These are phyloP conservation scores for Cenococcum geophilum DNA, from an alignment of 495 filamentous ascomycete genomes.

Conservation along the genomic window DNA sequence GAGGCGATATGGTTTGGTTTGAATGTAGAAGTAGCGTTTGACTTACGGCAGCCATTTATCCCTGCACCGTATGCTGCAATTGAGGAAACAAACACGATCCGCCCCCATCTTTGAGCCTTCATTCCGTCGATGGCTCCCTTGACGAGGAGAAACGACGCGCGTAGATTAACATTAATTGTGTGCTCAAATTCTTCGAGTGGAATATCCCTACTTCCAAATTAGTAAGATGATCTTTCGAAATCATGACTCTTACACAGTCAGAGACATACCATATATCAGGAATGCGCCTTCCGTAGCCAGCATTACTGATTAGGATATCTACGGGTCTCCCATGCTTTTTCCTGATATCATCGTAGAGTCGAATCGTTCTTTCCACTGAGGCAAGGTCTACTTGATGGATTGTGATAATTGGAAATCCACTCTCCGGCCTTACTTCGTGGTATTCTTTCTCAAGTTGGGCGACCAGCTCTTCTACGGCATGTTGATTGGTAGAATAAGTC, in stretches of 20 bases:
- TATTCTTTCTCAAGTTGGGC: conserved; percentile 34
- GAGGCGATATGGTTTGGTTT: neutral
- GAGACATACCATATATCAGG: conserved; percentile 18
- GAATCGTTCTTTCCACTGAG: conserved; percentile 46
- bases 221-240: neutral
- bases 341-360: conserved; percentile 50
- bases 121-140: conserved; percentile 62
- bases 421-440: neutral
- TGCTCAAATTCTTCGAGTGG: conserved; percentile 60
- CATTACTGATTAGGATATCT: conserved; percentile 59
- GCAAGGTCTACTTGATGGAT: conserved; percentile 54
- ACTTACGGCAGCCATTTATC: conserved; percentile 58
- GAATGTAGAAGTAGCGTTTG: neutral
- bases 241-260: neutral
- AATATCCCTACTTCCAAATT: conserved; percentile 40
- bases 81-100: conserved; percentile 62
- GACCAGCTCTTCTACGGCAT: conserved; percentile 44
- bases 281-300: conserved; percentile 33
- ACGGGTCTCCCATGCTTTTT: conserved; percentile 48
- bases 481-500: conserved; percentile 52
- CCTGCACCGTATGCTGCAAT: conserved; percentile 61
- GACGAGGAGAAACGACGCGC: conserved; percentile 58
- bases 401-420: conserved; percentile 43
- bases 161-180: conserved; percentile 59
- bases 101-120: conserved; percentile 56